Base-by-base conservation (phyloP, 768 basidiomycete species). In the Candolleomyces aberdarensis region DNA sequence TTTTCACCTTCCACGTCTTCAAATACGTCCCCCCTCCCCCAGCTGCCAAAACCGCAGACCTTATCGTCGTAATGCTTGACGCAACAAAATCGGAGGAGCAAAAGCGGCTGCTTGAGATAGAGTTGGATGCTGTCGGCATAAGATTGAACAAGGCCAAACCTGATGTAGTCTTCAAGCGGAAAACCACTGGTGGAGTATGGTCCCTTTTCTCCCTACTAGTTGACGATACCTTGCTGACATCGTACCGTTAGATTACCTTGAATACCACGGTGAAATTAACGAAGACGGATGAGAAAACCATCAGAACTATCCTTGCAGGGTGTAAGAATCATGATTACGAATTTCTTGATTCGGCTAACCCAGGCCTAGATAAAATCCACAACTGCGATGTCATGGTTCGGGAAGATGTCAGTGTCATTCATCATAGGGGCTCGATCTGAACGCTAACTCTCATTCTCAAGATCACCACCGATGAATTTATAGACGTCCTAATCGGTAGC, bases 301-400 rank as follows among this genome's bases (percentile, higher is more conserved):
- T 99, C 63, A 83, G 94, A 51, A 91, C 92, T 2, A 96, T 99
- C 63, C 75, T 99, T 46, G 92, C 94, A 60, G 85, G 92, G 43
- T 96, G 94, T 88, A 74, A 63, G 84, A 77, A 46, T 39, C 58
- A 48, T 56, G 14, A 8, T 14, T n/a, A 47, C 55, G 7, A 44
- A 13, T 9, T n/a, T 17, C 5, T 61, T 57, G 44, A 8, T 22
- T n/a, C 26, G 17, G 53, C 32, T 60, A 52, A 32, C 39, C 52
- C 36, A 32, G 10, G 32, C 10, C 48, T 63, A 93, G 91, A 94
- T 72, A 95, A 93, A 73, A 74, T 94, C 31, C 93, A 94, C 69
- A 92, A 96, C 68, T 96, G 94, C 70, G 96, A 99, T 74, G 89
- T 98, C 9, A 96, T 98, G 94, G 94, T 99, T 67, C 83, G 97